These are phyloP conservation scores for Sordariomycetes sp. DNA, from an alignment of 2,329 filamentous ascomycete genomes.

Conservation along the genomic window DNA sequence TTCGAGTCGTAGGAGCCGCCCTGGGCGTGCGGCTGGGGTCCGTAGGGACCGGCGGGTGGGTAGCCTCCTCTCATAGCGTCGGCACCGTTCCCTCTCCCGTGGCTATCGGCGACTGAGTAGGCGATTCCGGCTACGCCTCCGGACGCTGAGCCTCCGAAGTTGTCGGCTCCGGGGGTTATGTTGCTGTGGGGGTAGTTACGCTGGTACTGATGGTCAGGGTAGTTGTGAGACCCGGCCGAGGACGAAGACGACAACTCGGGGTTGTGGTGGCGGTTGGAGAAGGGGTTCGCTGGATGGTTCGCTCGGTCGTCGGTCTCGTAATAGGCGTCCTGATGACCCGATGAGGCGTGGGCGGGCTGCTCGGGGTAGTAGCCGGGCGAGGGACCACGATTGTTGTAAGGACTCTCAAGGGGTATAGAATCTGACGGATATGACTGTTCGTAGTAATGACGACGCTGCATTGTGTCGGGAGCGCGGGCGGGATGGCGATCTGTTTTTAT, in stretches of 20 bases:
- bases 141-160: constrained; percentile 49
- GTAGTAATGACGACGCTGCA: constrained; percentile 10
- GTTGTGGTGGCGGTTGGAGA: constrained; percentile 3
- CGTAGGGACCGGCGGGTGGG: constrained; percentile 1
- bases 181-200: constrained; percentile 25
- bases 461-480: constrained; percentile 5
- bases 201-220: not conserved
- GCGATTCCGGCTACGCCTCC: constrained; percentile 61
- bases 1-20: not conserved
- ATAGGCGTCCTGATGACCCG: constrained; percentile 4
- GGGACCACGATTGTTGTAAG: constrained; percentile 3
- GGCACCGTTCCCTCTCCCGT: constrained; percentile 53
- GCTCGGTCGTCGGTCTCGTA: constrained; percentile 1
- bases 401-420: constrained; percentile 4
- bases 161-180: constrained; percentile 55
- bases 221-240: constrained; percentile 4
- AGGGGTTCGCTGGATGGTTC: constrained; percentile 2
- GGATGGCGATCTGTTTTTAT: constrained; percentile 3
- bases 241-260: constrained; percentile 5
- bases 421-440: constrained; percentile 6
- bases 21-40: constrained; percentile 11
- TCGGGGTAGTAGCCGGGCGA: constrained; percentile 6
- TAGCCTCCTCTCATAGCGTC: constrained; percentile 39
- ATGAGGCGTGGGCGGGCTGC: constrained; percentile 6
- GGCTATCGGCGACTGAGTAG: constrained; percentile 52